Percentiles rank a stretch among this genome's conserved stretches.
phyloP scores from a whole-genome alignment of 306 rosid genomes.

The Carpinus viminea region DNA sequence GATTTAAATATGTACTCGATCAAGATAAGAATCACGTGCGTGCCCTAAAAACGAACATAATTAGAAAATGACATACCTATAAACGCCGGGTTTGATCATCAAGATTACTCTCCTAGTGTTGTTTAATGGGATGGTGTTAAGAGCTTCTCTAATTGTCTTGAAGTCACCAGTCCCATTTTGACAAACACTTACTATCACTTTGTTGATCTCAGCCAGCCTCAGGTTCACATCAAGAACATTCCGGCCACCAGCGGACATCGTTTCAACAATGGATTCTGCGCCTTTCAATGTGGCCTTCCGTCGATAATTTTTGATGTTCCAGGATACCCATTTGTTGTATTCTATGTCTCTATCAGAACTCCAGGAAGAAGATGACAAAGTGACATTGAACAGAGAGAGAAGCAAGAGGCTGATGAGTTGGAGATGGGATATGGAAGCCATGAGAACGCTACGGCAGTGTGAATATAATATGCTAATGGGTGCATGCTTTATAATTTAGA shows the following conservation, averaged over 20 bases:
- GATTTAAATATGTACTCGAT: too few relatives aligned
- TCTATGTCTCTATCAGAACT: conserved; percentile 26
- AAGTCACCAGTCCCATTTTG: conserved; percentile 55
- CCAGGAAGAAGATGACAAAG: conserved; percentile 19
- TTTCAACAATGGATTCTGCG: conserved; percentile 6
- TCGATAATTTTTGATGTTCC: conserved; percentile 43
- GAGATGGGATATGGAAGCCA: conserved; percentile 37
- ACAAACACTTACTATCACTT: conserved; percentile 40
- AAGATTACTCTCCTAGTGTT: conserved; percentile 53
- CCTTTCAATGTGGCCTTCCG: conserved; percentile 22
- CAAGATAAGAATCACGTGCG: too few relatives aligned
- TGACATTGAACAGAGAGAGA: conserved; percentile 18
- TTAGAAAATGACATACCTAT: conserved; percentile 38
- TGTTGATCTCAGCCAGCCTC: conserved; percentile 51
- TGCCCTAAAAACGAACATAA: too few relatives aligned
- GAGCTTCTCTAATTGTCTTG: conserved; percentile 56
- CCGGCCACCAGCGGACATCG: background rate
- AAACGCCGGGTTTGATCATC: conserved; percentile 53
- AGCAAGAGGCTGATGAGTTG: conserved; percentile 29
- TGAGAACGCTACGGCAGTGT: conserved; percentile 13
- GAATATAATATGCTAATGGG: background rate
- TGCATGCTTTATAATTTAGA: background rate
- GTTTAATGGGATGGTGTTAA: conserved; percentile 44
- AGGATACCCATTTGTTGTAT: conserved; percentile 54
- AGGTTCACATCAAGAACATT: conserved; percentile 40